phyloP scores from a whole-genome alignment of 1,139 yeast species.

The Kodamaea fungicola region DNA sequence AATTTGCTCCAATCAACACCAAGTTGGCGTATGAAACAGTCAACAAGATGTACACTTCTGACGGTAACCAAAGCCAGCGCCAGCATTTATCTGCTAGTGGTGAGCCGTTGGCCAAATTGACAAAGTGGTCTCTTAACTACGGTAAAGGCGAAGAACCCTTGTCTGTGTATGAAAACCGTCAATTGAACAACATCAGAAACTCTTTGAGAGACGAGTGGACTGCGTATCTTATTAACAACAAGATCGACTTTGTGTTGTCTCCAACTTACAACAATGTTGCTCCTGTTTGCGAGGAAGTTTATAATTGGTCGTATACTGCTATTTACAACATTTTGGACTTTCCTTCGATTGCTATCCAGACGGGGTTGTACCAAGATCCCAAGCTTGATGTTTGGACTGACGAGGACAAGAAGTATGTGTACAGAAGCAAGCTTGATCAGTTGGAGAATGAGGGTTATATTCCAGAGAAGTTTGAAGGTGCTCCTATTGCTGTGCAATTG shows the following conservation, averaged over 20 bases:
- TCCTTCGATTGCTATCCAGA: slow-evolving; percentile 60
- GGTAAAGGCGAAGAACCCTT: slow-evolving; percentile 52
- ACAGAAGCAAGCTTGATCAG: slow-evolving; percentile 44
- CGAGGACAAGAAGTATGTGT: slow-evolving; percentile 20
- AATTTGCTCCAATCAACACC: slow-evolving; percentile 51
- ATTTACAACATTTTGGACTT: slow-evolving; percentile 64
- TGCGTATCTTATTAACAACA: slow-evolving; percentile 48
- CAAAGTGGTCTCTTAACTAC: slow-evolving; percentile 55
- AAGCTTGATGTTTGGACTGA: slow-evolving; percentile 37
- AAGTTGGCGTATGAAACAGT: slow-evolving; percentile 51
- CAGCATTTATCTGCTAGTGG: slow-evolving; percentile 55
- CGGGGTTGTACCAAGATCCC: slow-evolving; percentile 59
- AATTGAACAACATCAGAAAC: slow-evolving; percentile 50
- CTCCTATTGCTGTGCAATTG: slow-evolving; percentile 52
- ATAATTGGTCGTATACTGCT: slow-evolving; percentile 75
- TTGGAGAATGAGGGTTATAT: slow-evolving; percentile 35
- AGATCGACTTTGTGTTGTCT: slow-evolving; percentile 63
- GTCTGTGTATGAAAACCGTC: slow-evolving; percentile 45
- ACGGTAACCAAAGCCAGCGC: slow-evolving; percentile 57
- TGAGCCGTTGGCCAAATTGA: slow-evolving; percentile 59
- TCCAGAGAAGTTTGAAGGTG: slow-evolving; percentile 42
- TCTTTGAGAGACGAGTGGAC: slow-evolving; percentile 52
- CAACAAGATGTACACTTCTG: slow-evolving; percentile 49
- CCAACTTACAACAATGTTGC: slow-evolving; percentile 75
- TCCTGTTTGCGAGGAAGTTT: slow-evolving; percentile 60